Evolutionary conservation across 257 asterid species (phyloP).

Genomic region (Asclepias syriaca): DNA sequence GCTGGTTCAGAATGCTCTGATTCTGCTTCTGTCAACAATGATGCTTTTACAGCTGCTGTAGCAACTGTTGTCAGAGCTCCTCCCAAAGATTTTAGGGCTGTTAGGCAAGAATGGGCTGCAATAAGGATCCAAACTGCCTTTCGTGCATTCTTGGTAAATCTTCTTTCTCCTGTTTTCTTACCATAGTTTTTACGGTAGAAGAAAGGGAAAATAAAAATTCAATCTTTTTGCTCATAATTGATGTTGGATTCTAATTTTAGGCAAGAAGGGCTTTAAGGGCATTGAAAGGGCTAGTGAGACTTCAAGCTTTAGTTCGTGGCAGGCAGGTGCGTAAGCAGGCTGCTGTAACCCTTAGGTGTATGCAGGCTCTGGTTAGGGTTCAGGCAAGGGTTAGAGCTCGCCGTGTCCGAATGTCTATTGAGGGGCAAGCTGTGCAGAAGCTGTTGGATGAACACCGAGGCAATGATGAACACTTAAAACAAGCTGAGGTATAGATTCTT

Average conservation of each 20-base stretch:
- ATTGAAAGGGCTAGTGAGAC: constrained; percentile 84
- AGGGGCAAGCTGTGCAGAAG: constrained; percentile 87
- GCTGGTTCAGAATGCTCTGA: constrained; percentile 50
- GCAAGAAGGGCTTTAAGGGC: constrained; percentile 96
- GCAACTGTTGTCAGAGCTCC: constrained; percentile 89
- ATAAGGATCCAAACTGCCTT: constrained; percentile 87
- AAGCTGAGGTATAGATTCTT: constrained; percentile 64
- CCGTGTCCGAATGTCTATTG: constrained; percentile 74
- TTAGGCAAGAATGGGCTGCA: constrained; percentile 91
- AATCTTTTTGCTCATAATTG: neutral
- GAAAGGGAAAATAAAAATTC: neutral
- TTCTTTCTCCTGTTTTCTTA: neutral
- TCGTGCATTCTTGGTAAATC: constrained; percentile 78
- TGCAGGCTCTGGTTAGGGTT: constrained; percentile 97
- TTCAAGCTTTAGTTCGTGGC: constrained; percentile 91
- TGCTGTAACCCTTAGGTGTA: constrained; percentile 85
- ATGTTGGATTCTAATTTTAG: constrained; percentile 25
- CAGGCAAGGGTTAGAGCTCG: constrained; percentile 96
- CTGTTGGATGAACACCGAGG: constrained; percentile 55
- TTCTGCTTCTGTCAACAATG: constrained; percentile 48
- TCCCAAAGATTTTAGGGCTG: constrained; percentile 76
- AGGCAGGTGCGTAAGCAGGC: constrained; percentile 92
- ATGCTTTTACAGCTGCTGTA: constrained; percentile 72
- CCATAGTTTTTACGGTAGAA: neutral
- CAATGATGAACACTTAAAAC: constrained; percentile 45